Base-by-base conservation (phyloP, 345 rosid genomes). In the Gossypium turneri region DNA sequence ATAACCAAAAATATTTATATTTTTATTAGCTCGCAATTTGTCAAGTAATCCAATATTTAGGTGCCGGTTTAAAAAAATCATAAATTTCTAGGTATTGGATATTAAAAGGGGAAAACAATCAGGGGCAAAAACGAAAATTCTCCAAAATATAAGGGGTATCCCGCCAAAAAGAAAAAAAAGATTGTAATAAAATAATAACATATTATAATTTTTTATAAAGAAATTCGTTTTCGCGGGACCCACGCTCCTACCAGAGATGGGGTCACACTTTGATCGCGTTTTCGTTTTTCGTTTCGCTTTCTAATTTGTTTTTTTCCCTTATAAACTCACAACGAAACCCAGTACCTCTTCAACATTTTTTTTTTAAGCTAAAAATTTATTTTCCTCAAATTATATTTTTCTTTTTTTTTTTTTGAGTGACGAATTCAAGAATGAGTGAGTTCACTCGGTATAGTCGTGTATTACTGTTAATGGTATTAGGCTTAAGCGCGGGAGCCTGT, bases 401-500 rank as follows among this genome's bases (percentile, higher is more conserved):
- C 0, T 1, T 20, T 47, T 47, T 47, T 45, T n/a, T 11, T 47
- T 47, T 47, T 47, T 9, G 3, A 47, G 27, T 12, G 29, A 19
- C 17, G 22, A 45, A 19, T 29, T 7, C 44, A 70, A 34, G n/a
- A 44, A 75, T 79, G 78, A 71, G 44, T 52, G 51, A 29, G 72
- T 56, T 71, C n/a, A 56, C 27, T 19, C 13, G 48, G 34, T 34
- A 56, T 19, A 43, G 60, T 67, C 71, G 52, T 53, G 17, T 64
- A n/a, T 56, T 75, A 3, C 13, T 22, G 75, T 65, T 80, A 22
- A 24, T 75, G 51, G 16, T 64, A 7, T 15, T 77, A 17, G 55
- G 75, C 3, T 50, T 53, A n/a, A 47, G 67, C 44, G 68, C 76
- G 63, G 74, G 67, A 16, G 48, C 76, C 19, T 82, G 85, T 69